Evolutionary conservation across 768 basidiomycete species (phyloP).

Genomic region (Mycena vitilis): DNA sequence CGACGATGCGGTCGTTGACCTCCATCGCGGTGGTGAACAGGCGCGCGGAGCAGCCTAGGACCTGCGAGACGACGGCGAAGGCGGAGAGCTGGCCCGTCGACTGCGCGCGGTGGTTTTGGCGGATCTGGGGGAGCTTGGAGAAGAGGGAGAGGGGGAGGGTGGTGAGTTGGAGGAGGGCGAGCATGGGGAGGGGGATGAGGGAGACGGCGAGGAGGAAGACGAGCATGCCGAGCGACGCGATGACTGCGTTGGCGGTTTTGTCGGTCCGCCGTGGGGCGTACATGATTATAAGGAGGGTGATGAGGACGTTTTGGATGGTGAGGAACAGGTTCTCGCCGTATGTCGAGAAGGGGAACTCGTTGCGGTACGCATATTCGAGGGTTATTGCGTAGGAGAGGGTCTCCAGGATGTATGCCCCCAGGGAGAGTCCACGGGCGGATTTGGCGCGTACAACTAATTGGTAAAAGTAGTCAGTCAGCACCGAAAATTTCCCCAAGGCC

Average conservation of each 20-base stretch:
- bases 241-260: constrained; percentile 44
- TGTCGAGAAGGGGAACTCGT: constrained; percentile 93
- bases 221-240: constrained; percentile 54
- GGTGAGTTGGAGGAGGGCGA: constrained; percentile 81
- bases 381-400: constrained; percentile 93
- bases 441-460: constrained; percentile 71
- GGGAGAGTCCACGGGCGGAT: constrained; percentile 89
- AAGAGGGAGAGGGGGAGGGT: constrained; percentile 93
- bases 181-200: constrained; percentile 36
- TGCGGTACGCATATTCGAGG: constrained; percentile 86
- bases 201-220: constrained; percentile 54
- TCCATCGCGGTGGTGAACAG: constrained; percentile 95
- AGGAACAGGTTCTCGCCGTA: constrained; percentile 98
- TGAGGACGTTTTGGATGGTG: constrained; percentile 86
- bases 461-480: constrained; percentile 22
- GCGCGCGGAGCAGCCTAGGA: constrained; percentile 90
- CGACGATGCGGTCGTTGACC: constrained; percentile 83
- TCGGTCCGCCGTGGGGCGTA: constrained; percentile 59
- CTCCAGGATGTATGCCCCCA: constrained; percentile 90
- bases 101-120: constrained; percentile 76
- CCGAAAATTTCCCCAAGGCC: neutral
- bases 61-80: constrained; percentile 90
- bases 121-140: constrained; percentile 95
- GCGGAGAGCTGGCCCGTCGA: constrained; percentile 96
- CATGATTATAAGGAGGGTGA: constrained; percentile 87